Evolutionary conservation across 1,284 basidiomycete species (phyloP).

Genomic region (Apiotrichum siamense): DNA sequence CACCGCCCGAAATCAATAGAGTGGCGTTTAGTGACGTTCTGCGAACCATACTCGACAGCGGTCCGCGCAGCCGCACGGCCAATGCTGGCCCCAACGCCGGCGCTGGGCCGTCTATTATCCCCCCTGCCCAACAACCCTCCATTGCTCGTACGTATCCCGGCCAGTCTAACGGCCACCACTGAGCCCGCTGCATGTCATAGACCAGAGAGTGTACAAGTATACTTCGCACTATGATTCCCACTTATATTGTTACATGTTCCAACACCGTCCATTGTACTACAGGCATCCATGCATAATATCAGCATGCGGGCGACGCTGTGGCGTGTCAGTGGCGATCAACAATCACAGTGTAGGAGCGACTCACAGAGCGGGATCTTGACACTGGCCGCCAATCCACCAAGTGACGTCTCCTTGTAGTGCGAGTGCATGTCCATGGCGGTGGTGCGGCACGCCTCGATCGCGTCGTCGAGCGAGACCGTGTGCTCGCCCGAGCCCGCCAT

Average conservation of each 20-base stretch:
- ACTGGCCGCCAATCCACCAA: conserved; percentile 57
- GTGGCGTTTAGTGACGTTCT: background rate
- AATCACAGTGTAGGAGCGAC: too few species aligned
- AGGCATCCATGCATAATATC: conserved; percentile 1
- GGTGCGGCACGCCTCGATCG: conserved; percentile 89
- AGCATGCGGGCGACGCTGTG: conserved; percentile 26
- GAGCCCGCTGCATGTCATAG: too few species aligned
- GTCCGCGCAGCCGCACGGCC: background rate
- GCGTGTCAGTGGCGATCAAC: background rate
- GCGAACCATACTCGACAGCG: background rate
- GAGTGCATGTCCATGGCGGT: conserved; percentile 61
- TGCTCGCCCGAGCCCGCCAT: conserved; percentile 76
- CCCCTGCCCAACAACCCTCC: background rate
- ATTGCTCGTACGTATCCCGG: background rate
- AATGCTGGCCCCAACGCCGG: background rate
- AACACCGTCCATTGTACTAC: background rate
- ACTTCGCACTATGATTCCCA: background rate
- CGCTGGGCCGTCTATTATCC: background rate
- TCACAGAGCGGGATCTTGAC: conserved; percentile 64
- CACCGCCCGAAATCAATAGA: background rate
- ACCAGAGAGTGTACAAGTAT: too few species aligned
- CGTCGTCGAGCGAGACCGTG: conserved; percentile 65
- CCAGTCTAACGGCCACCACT: background rate
- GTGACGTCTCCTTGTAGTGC: conserved; percentile 70
- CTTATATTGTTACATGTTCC: conserved; percentile 1